These are phyloP conservation scores for Trichoderma virens DNA, from an alignment of 495 filamentous ascomycete species.

Conservation along the genomic window DNA sequence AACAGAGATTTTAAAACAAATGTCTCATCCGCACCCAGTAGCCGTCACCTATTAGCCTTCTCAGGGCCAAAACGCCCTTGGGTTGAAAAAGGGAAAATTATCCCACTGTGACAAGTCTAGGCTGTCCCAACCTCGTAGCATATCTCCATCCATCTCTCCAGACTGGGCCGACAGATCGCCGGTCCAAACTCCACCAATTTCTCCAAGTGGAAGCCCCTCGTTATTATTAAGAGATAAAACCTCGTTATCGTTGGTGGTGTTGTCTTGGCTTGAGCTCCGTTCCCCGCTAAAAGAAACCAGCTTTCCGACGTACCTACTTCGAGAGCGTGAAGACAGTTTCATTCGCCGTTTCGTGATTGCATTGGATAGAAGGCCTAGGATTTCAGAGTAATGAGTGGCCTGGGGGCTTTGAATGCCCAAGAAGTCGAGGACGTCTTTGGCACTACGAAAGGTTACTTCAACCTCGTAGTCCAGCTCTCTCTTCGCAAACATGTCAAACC, in stretches of 20 bases:
- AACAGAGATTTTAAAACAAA: not conserved
- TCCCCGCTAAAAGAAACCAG: not conserved
- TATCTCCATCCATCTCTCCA: constrained; percentile 1
- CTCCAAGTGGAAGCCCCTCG: not conserved
- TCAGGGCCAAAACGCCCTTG: not conserved
- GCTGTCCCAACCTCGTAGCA: constrained; percentile 10
- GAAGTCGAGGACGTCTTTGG: constrained; percentile 12
- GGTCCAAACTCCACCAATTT: not conserved
- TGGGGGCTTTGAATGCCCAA: constrained; percentile 12
- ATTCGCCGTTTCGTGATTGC: constrained; percentile 12
- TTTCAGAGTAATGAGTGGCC: constrained; percentile 14
- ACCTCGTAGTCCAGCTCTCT: constrained; percentile 10
- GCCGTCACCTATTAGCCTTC: not conserved
- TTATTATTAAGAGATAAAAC: not conserved
- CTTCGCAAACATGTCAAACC: constrained; percentile 15
- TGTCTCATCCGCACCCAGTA: not conserved
- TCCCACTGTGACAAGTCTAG: constrained; percentile 14
- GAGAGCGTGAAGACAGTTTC: not conserved
- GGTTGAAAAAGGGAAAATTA: constrained; percentile 8
- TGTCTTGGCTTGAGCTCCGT: not conserved
- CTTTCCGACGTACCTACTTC: constrained; percentile 10
- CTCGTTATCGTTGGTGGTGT: not conserved
- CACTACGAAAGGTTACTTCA: constrained; percentile 11
- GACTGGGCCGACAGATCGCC: not conserved
- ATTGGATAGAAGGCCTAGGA: constrained; percentile 14